Evolutionary conservation across 176 grass and related monocot genomes (phyloP).

Genomic region (Poa pratensis): DNA sequence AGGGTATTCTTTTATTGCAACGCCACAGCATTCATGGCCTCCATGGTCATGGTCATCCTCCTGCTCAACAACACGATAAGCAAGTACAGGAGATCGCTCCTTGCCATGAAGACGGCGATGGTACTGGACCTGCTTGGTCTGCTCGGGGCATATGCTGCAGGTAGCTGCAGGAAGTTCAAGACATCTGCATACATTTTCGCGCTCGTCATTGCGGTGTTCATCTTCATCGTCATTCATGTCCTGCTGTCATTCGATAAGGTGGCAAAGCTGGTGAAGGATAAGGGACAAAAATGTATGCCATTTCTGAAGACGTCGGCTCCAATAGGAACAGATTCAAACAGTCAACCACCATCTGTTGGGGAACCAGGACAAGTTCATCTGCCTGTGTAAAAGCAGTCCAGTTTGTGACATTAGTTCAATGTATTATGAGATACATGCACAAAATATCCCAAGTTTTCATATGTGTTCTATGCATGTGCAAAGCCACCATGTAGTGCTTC

Average conservation of each 20-base stretch:
- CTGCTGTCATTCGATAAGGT: constrained; percentile 39
- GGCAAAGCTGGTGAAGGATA: constrained; percentile 5
- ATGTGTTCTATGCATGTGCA: neutral
- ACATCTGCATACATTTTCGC: constrained; percentile 49
- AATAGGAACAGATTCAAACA: constrained; percentile 13
- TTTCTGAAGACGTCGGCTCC: constrained; percentile 18
- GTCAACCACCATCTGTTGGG: neutral
- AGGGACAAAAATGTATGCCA: neutral
- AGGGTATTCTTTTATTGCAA: constrained; percentile 57
- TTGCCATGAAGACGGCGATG: constrained; percentile 50
- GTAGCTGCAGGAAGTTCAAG: constrained; percentile 49
- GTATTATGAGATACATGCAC: neutral
- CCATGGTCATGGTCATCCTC: constrained; percentile 47
- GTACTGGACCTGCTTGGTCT: constrained; percentile 45
- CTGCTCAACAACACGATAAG: constrained; percentile 49
- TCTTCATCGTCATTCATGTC: constrained; percentile 50
- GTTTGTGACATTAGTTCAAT: neutral
- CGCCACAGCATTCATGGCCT: constrained; percentile 45
- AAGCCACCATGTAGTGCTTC: neutral
- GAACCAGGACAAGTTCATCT: neutral
- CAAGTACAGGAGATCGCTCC: constrained; percentile 45
- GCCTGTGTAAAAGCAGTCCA: neutral
- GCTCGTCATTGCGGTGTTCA: constrained; percentile 52
- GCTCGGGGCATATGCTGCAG: constrained; percentile 48
- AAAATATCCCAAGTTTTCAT: neutral